A percentile compares a stretch with the other conserved stretches of the same genome.
phyloP scores from a whole-genome alignment of 2,329 filamentous ascomycete species.

The Colletotrichum sp. region DNA sequence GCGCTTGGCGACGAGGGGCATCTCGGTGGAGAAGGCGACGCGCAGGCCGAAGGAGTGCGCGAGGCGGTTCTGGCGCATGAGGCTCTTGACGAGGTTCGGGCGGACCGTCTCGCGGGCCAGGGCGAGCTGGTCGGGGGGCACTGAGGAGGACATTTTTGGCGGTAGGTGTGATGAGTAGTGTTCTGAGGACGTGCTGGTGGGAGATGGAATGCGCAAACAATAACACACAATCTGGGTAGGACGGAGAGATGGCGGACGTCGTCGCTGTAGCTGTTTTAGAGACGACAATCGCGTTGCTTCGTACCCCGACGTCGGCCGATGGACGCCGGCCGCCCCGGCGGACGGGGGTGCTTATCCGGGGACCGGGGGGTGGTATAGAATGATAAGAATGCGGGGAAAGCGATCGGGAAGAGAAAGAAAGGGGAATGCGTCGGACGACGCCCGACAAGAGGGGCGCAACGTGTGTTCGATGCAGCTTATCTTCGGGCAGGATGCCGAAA shows the following conservation, averaged over 20 bases:
- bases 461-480: not conserved
- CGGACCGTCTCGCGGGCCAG: not conserved
- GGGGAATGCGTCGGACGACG: not conserved
- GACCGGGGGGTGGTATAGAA: not conserved
- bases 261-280: not conserved
- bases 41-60: constrained; percentile 9
- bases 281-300: no score
- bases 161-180: no score
- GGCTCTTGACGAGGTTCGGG: constrained; percentile 1
- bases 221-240: no score
- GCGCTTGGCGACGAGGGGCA: constrained; percentile 8
- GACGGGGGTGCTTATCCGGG: not conserved
- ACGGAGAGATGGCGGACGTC: no score
- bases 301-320: not conserved
- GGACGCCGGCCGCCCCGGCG: not conserved
- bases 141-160: not conserved
- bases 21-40: constrained; percentile 12
- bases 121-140: not conserved
- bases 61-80: not conserved
- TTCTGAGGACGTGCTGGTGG: no score
- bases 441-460: not conserved
- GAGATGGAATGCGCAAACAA: no score
- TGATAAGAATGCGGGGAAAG: constrained; percentile 6
- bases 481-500: constrained; percentile 6
- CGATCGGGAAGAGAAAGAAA: not conserved